Percentiles rank a stretch among this genome's conserved stretches.
Conservation (phyloP, 2,329 filamentous ascomycete genomes). For the Neophaeococcomyces aloes region DNA sequence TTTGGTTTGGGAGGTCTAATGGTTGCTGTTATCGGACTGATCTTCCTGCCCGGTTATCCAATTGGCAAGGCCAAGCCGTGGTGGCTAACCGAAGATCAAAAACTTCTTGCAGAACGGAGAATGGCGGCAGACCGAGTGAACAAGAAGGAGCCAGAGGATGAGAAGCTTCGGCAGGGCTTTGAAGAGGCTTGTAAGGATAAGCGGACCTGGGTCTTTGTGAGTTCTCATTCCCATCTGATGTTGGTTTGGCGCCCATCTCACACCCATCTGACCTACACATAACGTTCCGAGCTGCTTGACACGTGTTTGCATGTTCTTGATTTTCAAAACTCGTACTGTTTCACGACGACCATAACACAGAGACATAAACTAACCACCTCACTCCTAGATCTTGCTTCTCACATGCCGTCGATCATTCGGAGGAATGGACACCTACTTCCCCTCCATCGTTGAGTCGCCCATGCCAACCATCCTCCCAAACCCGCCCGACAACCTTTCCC, state of each 20-base stretch:
- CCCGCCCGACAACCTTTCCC: not conserved
- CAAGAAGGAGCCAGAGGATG: conserved; percentile 20
- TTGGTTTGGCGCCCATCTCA: conserved; percentile 36
- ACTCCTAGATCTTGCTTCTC: conserved; percentile 34
- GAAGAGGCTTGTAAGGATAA: conserved; percentile 40
- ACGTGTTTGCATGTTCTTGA: too few relatives aligned
- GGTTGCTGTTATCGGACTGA: conserved; percentile 31
- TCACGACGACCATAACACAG: too few relatives aligned
- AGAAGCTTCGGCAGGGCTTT: conserved; percentile 37
- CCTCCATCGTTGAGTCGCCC: conserved; percentile 32
- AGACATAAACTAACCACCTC: too few relatives aligned
- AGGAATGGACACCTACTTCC: conserved; percentile 42
- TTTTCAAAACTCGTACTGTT: too few relatives aligned
- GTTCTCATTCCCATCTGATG: not conserved
- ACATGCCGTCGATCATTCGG: too few relatives aligned
- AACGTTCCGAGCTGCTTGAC: conserved; percentile 20
- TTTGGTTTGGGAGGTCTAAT: conserved; percentile 41
- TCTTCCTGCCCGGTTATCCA: conserved; percentile 34
- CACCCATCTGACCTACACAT: conserved; percentile 33
- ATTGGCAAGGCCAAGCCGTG: conserved; percentile 31
- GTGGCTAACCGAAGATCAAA: conserved; percentile 19
- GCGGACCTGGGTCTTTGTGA: conserved; percentile 29
- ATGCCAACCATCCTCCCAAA: not conserved
- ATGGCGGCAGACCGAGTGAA: conserved; percentile 22
- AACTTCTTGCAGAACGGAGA: conserved; percentile 33